Evolutionary conservation across 768 basidiomycete species (phyloP), one percentile per base, ranked within the genome.

Genomic region (Lentinula aciculospora): DNA sequence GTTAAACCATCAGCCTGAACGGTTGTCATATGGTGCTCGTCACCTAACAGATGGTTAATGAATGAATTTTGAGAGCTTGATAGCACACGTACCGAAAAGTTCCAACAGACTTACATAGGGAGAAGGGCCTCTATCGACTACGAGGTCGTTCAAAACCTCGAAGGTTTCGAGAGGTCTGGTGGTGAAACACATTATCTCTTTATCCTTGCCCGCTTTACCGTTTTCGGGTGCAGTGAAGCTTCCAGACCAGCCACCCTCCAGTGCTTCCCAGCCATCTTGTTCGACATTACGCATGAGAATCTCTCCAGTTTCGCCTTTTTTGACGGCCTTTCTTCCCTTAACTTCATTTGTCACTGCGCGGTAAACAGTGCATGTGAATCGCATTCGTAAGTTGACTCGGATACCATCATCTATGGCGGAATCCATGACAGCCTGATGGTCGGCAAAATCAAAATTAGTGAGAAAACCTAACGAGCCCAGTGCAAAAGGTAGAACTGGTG

Each of bases 11-110:
- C 97, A 0, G 95, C 97, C 74, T 98, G 97, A 2, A 98, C 97
- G 2, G 97, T 99, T 1, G 97, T 99, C 82, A 99, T 88, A 75
- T 98, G 97, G 71, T 99, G 93, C 62, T 99, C 96, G 68, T 99
- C 97, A 60, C 94, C 96, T 98, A 62, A 10, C 32, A 39, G 13
- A 53, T 58, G 37, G 25, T 63, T 21, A 68, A 59, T 29, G 36
- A 53, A 2, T 17, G 39, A 32, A 5, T n/a, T 46, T 42, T 59
- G 42, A n/a, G 19, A 21, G 31, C 51, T 37, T 51, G 51, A 25
- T 10, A 31, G 49, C 21, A 58, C 32, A 76, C 88, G 64, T 65
- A 98, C 96, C 97, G 65, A 99, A 99, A 13, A 99, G 80, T 71
- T 99, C 97, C 60, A 99, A 76, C 64, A 93, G 78, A 67, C 92